Evolutionary conservation across 164 flowering plant genomes (phyloP), one percentile per base, ranked within the genome.

Genomic region (Kalanchoe fedtschenkoi): DNA sequence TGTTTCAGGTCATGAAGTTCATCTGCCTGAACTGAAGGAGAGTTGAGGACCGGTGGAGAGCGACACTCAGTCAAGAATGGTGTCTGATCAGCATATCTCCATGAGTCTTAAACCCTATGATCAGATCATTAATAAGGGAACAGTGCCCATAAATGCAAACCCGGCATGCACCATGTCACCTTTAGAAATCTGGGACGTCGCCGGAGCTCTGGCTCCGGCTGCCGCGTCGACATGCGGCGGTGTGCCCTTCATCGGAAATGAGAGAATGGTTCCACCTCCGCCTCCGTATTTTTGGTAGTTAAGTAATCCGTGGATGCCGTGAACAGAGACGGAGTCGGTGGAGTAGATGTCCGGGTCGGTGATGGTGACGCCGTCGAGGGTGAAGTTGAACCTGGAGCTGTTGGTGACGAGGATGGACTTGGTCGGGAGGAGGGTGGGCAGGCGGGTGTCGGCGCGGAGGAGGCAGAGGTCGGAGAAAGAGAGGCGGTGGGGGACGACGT

Each of bases 401-500:
- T 73, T 73, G 61, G 83, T 79, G 69, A 83, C 17, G 74, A 71
- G 57, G 60, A 78, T 71, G 22, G 76, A 67, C 10, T 53, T 75
- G 62, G 33, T 51, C 38, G 69, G 76, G 13, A 78, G 68, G 16
- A 78, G 75, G 19, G 79, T 75, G 0, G 82, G 77, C 21, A 78
- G 74, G 35, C 79, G 82, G 21, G 75, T 38, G 51, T 53, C 16
- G 65, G 64, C 39, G 4, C 30, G 14, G 41, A 79, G 58, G 56
- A 51, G 70, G 1, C n/a, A 67, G 62, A 81, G 83, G 14, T 79
- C 72, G 35, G 78, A 64, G 77, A 80, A 78, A 15, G 76, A 1
- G 70, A 82, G 82, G 63, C 80, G 81, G 26, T 76, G 80, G 0
- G 81, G 84, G 67, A 78, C 65, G 17, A 77, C 63, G 68, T 78